Evolutionary conservation across 257 asterid genomes (phyloP).

Genomic region (Petunia axillaris): DNA sequence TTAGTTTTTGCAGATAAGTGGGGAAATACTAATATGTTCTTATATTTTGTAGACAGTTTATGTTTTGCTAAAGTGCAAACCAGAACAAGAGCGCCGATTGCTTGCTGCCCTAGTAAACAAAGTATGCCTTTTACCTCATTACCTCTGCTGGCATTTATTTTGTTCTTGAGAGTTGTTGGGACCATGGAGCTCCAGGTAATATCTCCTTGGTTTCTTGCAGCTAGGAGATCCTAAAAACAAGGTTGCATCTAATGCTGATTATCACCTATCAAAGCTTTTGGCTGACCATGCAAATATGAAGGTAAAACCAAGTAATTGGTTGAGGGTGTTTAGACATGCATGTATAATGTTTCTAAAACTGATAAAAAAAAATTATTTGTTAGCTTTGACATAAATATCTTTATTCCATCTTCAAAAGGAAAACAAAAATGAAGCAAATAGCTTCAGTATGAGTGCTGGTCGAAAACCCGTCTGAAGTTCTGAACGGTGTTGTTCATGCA

Average conservation of each 20-base stretch:
- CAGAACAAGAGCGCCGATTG: slow-evolving; percentile 91
- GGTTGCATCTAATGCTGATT: slow-evolving; percentile 96
- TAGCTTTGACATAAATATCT: background rate
- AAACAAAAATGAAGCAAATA: background rate
- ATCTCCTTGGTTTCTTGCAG: slow-evolving; percentile 49
- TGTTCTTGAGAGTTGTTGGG: background rate
- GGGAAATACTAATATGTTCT: slow-evolving; percentile 14
- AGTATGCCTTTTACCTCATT: slow-evolving; percentile 42
- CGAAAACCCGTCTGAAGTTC: background rate
- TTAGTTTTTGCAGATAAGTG: slow-evolving; percentile 7
- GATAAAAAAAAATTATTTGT: background rate
- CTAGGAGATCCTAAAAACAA: slow-evolving; percentile 96
- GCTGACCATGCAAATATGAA: slow-evolving; percentile 98
- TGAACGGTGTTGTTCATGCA: slow-evolving; percentile 10
- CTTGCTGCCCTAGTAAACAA: slow-evolving; percentile 89
- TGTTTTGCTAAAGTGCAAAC: slow-evolving; percentile 79
- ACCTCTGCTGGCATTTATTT: background rate
- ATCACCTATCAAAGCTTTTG: slow-evolving; percentile 83
- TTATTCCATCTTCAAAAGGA: background rate
- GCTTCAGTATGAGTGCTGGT: background rate
- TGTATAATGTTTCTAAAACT: background rate
- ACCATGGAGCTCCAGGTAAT: slow-evolving; percentile 4
- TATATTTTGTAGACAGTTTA: slow-evolving; percentile 58
- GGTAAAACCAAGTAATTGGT: slow-evolving; percentile 47
- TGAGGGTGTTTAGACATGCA: background rate